Evolutionary conservation across 2,329 filamentous ascomycete species (phyloP).

Genomic region (Colletotrichum kahawae): DNA sequence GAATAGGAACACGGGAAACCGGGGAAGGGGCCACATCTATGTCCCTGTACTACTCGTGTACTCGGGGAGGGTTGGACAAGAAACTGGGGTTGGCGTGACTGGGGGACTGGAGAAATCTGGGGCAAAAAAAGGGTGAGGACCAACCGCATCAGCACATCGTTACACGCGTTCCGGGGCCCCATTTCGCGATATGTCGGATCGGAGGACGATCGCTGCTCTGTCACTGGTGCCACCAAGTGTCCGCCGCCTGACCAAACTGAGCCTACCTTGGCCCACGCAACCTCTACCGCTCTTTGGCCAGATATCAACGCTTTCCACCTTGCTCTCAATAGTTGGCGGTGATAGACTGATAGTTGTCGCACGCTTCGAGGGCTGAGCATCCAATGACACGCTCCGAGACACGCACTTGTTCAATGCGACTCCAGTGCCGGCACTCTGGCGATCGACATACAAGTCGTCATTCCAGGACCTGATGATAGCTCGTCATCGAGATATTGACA

Average conservation of each 20-base stretch:
- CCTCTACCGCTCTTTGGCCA: slow-evolving; percentile 7
- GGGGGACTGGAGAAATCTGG: slow-evolving; percentile 5
- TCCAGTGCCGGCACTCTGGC: neutral
- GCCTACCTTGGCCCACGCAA: slow-evolving; percentile 20
- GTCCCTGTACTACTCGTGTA: neutral
- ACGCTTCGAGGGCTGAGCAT: neutral
- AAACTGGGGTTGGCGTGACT: slow-evolving; percentile 4
- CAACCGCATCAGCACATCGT: neutral
- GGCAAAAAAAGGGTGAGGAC: neutral
- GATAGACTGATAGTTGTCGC: neutral
- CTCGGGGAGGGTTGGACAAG: neutral
- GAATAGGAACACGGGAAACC: slow-evolving; percentile 3
- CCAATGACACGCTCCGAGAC: neutral
- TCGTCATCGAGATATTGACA: neutral
- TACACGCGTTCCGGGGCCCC: slow-evolving; percentile 3
- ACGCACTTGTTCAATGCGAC: neutral
- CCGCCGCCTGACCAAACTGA: slow-evolving; percentile 11
- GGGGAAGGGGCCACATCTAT: neutral
- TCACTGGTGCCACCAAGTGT: slow-evolving; percentile 9
- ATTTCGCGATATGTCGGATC: slow-evolving; percentile 11
- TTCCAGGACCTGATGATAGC: neutral
- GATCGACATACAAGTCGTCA: neutral
- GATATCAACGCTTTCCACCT: neutral
- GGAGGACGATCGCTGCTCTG: slow-evolving; percentile 8
- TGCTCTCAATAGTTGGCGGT: neutral